A percentile compares a stretch with the other conserved stretches of the same genome.
These are phyloP conservation scores for Diaporthe vaccinii DNA, from an alignment of 2,329 filamentous ascomycete genomes.

Conservation along the genomic window DNA sequence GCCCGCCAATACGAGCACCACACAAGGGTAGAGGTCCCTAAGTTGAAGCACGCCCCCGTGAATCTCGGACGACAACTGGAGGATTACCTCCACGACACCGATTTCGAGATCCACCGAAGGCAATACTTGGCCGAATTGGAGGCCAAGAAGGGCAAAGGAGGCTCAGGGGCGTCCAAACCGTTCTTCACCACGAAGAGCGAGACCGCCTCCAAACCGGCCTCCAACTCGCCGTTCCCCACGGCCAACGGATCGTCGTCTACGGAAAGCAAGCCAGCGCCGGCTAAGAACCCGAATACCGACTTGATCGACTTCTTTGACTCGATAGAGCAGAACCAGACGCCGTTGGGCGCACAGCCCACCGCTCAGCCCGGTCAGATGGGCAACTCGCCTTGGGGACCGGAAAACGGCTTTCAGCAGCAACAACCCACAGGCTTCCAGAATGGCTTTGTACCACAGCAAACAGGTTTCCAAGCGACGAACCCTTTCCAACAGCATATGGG, in stretches of 20 bases:
- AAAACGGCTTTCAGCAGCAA: slow-evolving; percentile 55
- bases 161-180: slow-evolving; percentile 51
- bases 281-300: slow-evolving; percentile 79
- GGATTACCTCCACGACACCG: slow-evolving; percentile 93
- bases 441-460: slow-evolving; percentile 57
- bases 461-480: slow-evolving; percentile 55
- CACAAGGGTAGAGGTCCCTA: slow-evolving; percentile 93
- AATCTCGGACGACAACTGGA: slow-evolving; percentile 91
- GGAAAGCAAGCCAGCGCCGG: slow-evolving; percentile 48
- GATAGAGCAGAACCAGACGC: slow-evolving; percentile 86
- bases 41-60: slow-evolving; percentile 96
- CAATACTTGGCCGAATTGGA: slow-evolving; percentile 93
- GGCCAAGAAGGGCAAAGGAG: slow-evolving; percentile 67
- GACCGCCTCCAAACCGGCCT: slow-evolving; percentile 51
- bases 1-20: slow-evolving; percentile 93
- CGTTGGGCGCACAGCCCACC: slow-evolving; percentile 67
- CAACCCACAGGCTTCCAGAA: slow-evolving; percentile 59
- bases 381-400: slow-evolving; percentile 41
- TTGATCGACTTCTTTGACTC: slow-evolving; percentile 96
- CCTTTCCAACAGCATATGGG: slow-evolving; percentile 58
- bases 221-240: slow-evolving; percentile 59
- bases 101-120: slow-evolving; percentile 92
- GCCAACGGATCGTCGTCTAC: slow-evolving; percentile 51
- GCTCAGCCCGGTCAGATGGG: slow-evolving; percentile 48
- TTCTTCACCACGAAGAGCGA: slow-evolving; percentile 54